Conservation (phyloP, 108 stramenopile genomes). For the Pelagomonas calceolata region DNA sequence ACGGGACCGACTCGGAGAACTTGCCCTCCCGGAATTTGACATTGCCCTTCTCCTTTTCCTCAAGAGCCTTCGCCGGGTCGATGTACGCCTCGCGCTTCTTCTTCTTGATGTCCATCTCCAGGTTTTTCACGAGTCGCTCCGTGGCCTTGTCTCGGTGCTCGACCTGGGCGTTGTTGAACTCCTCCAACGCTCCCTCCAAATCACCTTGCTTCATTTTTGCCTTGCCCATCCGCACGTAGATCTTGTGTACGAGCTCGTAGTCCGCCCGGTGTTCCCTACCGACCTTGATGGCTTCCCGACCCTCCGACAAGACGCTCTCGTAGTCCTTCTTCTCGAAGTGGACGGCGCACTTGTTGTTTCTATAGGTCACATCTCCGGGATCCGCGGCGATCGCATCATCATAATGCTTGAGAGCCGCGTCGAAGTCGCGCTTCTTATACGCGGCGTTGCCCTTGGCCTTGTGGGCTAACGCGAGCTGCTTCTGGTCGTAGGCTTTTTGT, state of each 20-base stretch:
- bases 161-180: slow-evolving; percentile 70
- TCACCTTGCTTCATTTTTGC: slow-evolving; percentile 82
- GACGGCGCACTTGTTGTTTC: slow-evolving; percentile 91
- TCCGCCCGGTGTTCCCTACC: slow-evolving; percentile 76
- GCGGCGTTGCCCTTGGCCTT: slow-evolving; percentile 83
- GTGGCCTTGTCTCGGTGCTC: slow-evolving; percentile 73
- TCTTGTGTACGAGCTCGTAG: slow-evolving; percentile 89
- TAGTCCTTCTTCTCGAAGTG: slow-evolving; percentile 81
- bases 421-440: slow-evolving; percentile 87
- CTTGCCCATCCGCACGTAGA: slow-evolving; percentile 76
- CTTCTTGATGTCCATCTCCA: slow-evolving; percentile 87
- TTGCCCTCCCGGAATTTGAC: slow-evolving; percentile 76
- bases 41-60: slow-evolving; percentile 94
- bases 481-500: slow-evolving; percentile 60
- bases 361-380: slow-evolving; percentile 84
- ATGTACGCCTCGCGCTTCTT: slow-evolving; percentile 70
- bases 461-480: slow-evolving; percentile 54
- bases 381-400: slow-evolving; percentile 49
- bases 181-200: slow-evolving; percentile 73
- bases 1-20: slow-evolving; percentile 39
- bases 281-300: slow-evolving; percentile 75
- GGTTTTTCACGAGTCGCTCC: slow-evolving; percentile 80
- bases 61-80: slow-evolving; percentile 87
- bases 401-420: slow-evolving; percentile 86
- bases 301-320: slow-evolving; percentile 67